Evolutionary conservation across 805 yeast genomes (phyloP).

Genomic region (Kluyveromyces nonfermentans): DNA sequence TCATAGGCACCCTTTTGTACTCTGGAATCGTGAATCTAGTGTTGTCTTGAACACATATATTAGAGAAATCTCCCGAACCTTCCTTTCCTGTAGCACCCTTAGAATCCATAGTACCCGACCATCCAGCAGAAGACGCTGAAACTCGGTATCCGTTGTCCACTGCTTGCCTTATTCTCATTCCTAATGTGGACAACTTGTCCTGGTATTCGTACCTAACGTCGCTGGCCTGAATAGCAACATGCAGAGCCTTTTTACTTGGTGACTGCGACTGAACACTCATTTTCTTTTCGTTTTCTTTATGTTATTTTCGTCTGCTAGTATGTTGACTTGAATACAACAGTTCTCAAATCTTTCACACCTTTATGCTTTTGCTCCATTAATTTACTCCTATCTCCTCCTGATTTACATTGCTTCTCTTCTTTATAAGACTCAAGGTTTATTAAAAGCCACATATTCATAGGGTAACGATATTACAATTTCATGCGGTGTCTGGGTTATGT

Average conservation of each 20-base stretch:
- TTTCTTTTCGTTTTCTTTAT: neutral
- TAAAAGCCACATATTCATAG: neutral
- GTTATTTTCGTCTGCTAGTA: too few relatives aligned
- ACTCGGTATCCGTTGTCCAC: conserved; percentile 50
- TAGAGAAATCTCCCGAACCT: conserved; percentile 8
- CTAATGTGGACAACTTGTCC: conserved; percentile 42
- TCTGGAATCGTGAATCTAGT: conserved; percentile 20
- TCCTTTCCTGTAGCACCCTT: conserved; percentile 10
- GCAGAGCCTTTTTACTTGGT: conserved; percentile 30
- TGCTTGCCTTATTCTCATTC: conserved; percentile 64
- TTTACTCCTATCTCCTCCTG: too few relatives aligned
- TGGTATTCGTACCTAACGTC: conserved; percentile 22
- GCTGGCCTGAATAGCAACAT: conserved; percentile 17
- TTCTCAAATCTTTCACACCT: too few relatives aligned
- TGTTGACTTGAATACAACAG: too few relatives aligned
- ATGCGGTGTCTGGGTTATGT: conserved; percentile 11
- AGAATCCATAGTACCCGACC: neutral
- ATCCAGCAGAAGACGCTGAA: neutral
- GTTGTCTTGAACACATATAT: conserved; percentile 16
- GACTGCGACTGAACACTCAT: conserved; percentile 9
- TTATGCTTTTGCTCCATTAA: too few relatives aligned
- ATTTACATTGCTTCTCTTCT: too few relatives aligned
- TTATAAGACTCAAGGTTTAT: neutral
- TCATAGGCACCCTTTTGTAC: conserved; percentile 29
- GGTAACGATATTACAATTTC: neutral